These are phyloP conservation scores for Poteriospumella lacustris DNA, from an alignment of 108 stramenopile genomes.

Conservation along the genomic window DNA sequence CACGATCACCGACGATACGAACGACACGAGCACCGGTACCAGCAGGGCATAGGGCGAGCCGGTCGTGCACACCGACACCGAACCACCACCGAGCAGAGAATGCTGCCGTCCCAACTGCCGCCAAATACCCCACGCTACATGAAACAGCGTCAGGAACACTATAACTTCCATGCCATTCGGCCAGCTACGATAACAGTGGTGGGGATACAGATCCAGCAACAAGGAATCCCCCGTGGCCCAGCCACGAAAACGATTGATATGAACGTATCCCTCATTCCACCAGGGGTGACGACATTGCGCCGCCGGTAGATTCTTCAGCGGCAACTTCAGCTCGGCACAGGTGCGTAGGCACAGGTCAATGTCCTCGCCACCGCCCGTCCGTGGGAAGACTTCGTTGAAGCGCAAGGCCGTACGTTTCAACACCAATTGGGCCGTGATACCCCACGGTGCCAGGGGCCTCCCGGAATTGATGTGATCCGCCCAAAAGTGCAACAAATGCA, in stretches of 20 bases:
- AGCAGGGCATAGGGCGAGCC: too few relatives aligned
- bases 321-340: background rate
- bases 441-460: constrained; percentile 50
- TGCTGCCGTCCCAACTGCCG: too few relatives aligned
- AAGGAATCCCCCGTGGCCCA: background rate
- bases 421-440: constrained; percentile 59
- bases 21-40: too few relatives aligned
- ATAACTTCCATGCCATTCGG: constrained; percentile 20
- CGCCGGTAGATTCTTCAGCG: background rate
- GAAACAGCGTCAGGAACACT: background rate
- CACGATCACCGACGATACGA: too few relatives aligned
- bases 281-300: constrained; percentile 12
- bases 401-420: constrained; percentile 32
- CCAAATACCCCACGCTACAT: too few relatives aligned
- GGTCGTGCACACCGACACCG: too few relatives aligned
- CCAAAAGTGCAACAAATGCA: background rate
- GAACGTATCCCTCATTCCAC: constrained; percentile 2
- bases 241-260: background rate
- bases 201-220: background rate
- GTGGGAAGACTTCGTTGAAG: constrained; percentile 36
- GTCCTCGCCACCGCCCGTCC: constrained; percentile 60
- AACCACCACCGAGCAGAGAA: too few relatives aligned
- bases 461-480: background rate
- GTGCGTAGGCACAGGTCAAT: constrained; percentile 51
- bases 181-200: background rate